A percentile compares a stretch with the other conserved stretches of the same genome.
Evolutionary conservation across 2,329 filamentous ascomycete species (phyloP).

Genomic region (Teratosphaeria epicoccoides): DNA sequence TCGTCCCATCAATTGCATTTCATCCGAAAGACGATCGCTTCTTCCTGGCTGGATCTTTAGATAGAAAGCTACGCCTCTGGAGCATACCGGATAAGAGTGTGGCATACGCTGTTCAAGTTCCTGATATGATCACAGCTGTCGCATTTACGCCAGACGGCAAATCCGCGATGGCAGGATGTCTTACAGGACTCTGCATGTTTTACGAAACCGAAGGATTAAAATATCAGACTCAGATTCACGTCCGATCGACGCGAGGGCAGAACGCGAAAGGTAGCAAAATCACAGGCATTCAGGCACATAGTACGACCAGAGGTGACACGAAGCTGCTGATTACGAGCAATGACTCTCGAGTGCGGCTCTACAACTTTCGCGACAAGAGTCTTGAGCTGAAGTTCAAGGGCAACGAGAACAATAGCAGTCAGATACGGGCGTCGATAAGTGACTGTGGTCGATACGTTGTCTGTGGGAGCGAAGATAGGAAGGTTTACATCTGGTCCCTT

Average conservation of each 20-base stretch:
- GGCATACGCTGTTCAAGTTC: constrained; percentile 64
- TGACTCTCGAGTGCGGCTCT: constrained; percentile 82
- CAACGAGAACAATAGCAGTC: constrained; percentile 78
- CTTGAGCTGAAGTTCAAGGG: constrained; percentile 86
- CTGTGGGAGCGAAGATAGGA: constrained; percentile 84
- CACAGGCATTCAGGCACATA: constrained; percentile 75
- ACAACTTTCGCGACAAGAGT: constrained; percentile 74
- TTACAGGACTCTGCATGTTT: constrained; percentile 77
- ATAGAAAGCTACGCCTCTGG: constrained; percentile 82
- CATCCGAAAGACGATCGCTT: constrained; percentile 93
- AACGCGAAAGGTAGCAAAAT: constrained; percentile 97
- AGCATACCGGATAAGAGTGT: constrained; percentile 95
- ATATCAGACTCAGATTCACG: constrained; percentile 74
- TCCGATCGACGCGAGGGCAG: constrained; percentile 82
- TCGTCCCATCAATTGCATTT: constrained; percentile 89
- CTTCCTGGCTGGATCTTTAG: constrained; percentile 86
- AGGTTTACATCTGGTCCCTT: constrained; percentile 84
- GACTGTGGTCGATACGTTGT: constrained; percentile 80
- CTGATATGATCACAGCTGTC: constrained; percentile 87
- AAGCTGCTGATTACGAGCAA: constrained; percentile 90
- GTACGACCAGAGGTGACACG: constrained; percentile 52
- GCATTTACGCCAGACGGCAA: constrained; percentile 89
- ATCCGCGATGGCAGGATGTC: constrained; percentile 74
- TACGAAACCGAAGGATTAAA: constrained; percentile 89
- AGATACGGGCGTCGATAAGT: constrained; percentile 81